Conservation (phyloP, 306 rosid species). For the Citrullus colocynthis region DNA sequence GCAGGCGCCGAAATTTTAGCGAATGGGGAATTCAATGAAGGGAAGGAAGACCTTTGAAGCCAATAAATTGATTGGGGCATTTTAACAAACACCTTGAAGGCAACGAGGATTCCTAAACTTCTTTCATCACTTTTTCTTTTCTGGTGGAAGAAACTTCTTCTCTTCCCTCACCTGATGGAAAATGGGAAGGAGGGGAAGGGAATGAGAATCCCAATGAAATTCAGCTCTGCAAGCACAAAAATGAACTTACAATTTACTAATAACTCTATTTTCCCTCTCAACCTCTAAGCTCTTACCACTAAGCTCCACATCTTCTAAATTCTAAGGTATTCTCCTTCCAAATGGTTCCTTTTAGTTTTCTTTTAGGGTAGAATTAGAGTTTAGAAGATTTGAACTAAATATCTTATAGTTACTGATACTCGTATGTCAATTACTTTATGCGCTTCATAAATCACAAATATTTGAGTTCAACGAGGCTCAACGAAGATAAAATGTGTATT, state of each 20-base stretch:
- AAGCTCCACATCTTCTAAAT: not conserved
- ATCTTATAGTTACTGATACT: no score
- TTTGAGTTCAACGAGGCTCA: no score
- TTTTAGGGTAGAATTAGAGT: no score
- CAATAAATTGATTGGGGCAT: not conserved
- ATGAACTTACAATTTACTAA: not conserved
- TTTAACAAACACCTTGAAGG: not conserved
- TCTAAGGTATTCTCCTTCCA: not conserved
- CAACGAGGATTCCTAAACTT: conserved; percentile 1
- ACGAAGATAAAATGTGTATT: no score
- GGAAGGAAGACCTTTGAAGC: not conserved
- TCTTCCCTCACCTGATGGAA: conserved; percentile 4
- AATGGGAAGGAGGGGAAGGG: not conserved
- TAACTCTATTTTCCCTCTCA: not conserved
- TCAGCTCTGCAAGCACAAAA: not conserved
- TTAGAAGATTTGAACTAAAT: no score
- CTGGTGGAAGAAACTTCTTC: not conserved
- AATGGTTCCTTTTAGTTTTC: not conserved
- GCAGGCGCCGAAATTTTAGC: conserved; percentile 3
- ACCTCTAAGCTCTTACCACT: not conserved
- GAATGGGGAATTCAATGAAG: not conserved
- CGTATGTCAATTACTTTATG: no score
- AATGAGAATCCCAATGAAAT: not conserved
- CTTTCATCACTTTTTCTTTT: not conserved
- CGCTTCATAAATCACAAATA: no score